These are phyloP conservation scores for Nicotiana paniculata DNA, from an alignment of 257 asterid species.

Conservation along the genomic window DNA sequence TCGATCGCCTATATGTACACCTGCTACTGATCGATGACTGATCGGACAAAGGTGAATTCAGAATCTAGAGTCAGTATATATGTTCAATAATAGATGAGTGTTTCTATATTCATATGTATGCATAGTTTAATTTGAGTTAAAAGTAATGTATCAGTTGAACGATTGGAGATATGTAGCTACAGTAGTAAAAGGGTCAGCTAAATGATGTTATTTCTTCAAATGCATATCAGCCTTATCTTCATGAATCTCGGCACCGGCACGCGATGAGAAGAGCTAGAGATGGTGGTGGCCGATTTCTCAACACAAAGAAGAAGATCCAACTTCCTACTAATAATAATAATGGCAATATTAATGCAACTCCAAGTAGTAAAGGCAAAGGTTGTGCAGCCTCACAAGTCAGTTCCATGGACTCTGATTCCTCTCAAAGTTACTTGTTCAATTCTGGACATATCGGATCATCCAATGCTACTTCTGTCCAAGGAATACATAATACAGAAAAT, in stretches of 20 bases:
- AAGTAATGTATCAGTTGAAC: not conserved
- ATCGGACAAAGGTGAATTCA: no score
- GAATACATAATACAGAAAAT: not conserved
- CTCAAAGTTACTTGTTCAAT: not conserved
- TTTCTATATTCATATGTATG: not conserved
- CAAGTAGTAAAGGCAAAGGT: not conserved
- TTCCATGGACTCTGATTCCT: not conserved
- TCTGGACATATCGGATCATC: not conserved
- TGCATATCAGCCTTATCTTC: constrained; percentile 64
- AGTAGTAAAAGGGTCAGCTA: not conserved
- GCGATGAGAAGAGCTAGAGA: constrained; percentile 82
- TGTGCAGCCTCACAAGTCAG: no score
- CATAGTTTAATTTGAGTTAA: not conserved
- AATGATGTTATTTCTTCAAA: not conserved
- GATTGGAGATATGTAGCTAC: not conserved
- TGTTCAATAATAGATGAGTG: no score
- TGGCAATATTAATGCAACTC: not conserved
- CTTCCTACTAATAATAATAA: not conserved
- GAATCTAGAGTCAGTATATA: no score
- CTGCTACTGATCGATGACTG: no score
- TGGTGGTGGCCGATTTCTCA: constrained; percentile 76
- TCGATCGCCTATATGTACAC: no score
- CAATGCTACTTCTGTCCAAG: not conserved
- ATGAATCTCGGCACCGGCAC: constrained; percentile 73
- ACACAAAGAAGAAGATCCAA: constrained; percentile 37